Conservation (phyloP, 129 eudicot genomes). For the Arctium minus region DNA sequence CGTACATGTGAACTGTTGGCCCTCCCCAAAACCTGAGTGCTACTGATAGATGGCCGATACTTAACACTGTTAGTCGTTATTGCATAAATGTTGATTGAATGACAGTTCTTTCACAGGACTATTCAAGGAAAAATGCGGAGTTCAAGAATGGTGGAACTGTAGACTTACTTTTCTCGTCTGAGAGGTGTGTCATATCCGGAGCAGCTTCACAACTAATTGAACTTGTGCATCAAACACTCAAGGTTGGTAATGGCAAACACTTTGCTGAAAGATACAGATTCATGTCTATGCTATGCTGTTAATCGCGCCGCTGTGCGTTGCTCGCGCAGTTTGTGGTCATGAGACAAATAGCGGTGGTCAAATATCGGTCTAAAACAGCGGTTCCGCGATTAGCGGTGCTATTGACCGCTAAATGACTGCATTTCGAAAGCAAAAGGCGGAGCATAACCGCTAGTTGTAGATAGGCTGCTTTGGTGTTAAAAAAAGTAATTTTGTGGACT, state of each 20-base stretch:
- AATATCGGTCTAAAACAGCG: no score
- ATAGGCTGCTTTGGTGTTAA: no score
- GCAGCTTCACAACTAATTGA: constrained; percentile 77
- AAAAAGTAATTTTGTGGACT: no score
- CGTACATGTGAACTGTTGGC: neutral
- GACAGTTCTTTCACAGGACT: constrained; percentile 42
- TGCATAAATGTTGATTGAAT: constrained; percentile 11
- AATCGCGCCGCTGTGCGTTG: no score
- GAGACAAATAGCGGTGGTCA: no score
- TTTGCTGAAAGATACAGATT: neutral
- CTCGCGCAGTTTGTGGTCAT: no score
- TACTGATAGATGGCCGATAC: neutral
- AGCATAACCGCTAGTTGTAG: no score
- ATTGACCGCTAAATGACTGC: no score
- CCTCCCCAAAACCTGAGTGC: no score
- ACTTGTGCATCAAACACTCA: constrained; percentile 82
- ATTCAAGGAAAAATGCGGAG: constrained; percentile 27
- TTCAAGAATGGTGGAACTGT: constrained; percentile 38
- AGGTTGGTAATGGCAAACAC: constrained; percentile 40
- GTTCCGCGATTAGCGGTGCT: no score
- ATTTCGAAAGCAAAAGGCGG: no score
- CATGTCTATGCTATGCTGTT: neutral
- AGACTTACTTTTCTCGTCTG: constrained; percentile 78
- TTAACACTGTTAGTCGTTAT: neutral
- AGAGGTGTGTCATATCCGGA: constrained; percentile 74